Evolutionary conservation across 2,329 filamentous ascomycete genomes (phyloP).

Genomic region (Zarea fungicola): DNA sequence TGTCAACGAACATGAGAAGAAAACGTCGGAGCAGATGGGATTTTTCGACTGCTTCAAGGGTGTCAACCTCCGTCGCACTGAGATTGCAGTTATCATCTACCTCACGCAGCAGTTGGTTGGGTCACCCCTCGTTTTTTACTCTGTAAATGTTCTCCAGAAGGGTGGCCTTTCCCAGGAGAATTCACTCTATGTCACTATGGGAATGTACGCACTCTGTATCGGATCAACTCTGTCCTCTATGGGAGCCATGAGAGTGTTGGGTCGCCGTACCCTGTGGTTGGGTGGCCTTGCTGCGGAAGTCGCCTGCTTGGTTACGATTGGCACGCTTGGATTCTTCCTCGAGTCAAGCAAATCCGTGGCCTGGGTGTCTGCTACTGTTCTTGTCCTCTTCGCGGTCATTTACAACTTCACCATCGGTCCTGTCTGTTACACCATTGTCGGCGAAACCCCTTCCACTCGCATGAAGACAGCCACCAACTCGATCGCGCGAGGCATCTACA

Average conservation of each 20-base stretch:
- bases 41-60: constrained; percentile 32
- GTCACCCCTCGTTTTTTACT: constrained; percentile 48
- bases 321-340: constrained; percentile 24
- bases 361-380: constrained; percentile 32
- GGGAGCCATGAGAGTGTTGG: constrained; percentile 33
- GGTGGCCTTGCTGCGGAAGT: constrained; percentile 31
- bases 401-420: constrained; percentile 40
- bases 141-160: constrained; percentile 46
- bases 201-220: constrained; percentile 34
- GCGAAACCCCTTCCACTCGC: constrained; percentile 28
- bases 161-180: constrained; percentile 37
- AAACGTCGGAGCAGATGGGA: constrained; percentile 18
- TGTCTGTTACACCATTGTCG: constrained; percentile 36
- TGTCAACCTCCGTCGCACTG: constrained; percentile 29
- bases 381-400: constrained; percentile 33
- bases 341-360: constrained; percentile 16
- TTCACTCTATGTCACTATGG: constrained; percentile 43
- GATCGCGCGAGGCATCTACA: constrained; percentile 16
- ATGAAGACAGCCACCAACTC: constrained; percentile 20
- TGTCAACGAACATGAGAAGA: constrained; percentile 31
- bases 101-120: constrained; percentile 49
- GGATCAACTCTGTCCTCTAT: constrained; percentile 40
- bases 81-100: constrained; percentile 43
- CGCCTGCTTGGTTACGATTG: constrained; percentile 32
- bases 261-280: constrained; percentile 39